These are phyloP conservation scores for Kandelia obovata DNA, from an alignment of 345 rosid genomes.

Conservation along the genomic window DNA sequence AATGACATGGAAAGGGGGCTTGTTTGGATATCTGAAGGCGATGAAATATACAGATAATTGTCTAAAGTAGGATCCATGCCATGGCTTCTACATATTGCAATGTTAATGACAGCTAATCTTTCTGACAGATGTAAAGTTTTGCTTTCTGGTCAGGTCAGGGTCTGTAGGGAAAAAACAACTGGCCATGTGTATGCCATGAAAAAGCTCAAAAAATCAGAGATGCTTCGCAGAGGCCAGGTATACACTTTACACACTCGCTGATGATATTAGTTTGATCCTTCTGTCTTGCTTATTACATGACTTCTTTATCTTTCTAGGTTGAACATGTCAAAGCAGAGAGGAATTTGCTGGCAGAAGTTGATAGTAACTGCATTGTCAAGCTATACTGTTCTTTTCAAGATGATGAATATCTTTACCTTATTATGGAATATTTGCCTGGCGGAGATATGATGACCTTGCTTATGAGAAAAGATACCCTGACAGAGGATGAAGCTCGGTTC, in stretches of 20 bases:
- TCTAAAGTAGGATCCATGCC: too few relatives aligned
- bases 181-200: conserved; percentile 97
- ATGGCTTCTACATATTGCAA: too few relatives aligned
- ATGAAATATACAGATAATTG: too few relatives aligned
- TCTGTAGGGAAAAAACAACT: conserved; percentile 83
- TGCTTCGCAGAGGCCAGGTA: conserved; percentile 99
- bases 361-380: conserved; percentile 53
- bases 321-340: conserved; percentile 95
- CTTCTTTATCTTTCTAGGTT: conserved; percentile 45
- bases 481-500: conserved; percentile 51
- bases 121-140: conserved; percentile 18
- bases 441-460: conserved; percentile 62
- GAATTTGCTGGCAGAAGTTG: conserved; percentile 81
- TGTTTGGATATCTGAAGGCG: too few relatives aligned
- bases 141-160: conserved; percentile 65
- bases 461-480: conserved; percentile 55
- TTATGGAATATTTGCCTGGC: conserved; percentile 62
- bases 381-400: conserved; percentile 59
- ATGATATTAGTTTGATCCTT: conserved; percentile 11
- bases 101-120: background rate
- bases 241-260: conserved; percentile 15
- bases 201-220: conserved; percentile 86
- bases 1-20: too few relatives aligned
- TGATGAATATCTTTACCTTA: conserved; percentile 51
- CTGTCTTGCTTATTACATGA: conserved; percentile 14